phyloP scores from a whole-genome alignment of 2,329 filamentous ascomycete genomes.

The Fusarium marasasianum region DNA sequence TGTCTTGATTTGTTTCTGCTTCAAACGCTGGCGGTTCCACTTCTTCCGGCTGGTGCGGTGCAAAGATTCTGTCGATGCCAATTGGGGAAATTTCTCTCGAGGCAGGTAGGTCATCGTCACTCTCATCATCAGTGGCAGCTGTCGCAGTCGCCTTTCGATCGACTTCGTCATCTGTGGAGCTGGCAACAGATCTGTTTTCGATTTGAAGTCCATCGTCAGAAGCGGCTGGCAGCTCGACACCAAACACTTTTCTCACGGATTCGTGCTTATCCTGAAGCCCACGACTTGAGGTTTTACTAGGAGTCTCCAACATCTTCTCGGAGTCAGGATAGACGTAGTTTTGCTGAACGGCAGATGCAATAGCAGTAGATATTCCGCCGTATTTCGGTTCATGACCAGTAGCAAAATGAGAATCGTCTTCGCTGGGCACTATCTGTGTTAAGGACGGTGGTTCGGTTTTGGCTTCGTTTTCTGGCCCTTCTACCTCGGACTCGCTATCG shows the following conservation, averaged over 20 bases:
- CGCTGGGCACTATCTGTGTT: neutral
- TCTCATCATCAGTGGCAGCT: constrained; percentile 14
- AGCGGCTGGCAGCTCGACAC: neutral
- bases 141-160: neutral
- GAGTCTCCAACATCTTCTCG: neutral
- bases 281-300: neutral
- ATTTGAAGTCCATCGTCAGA: neutral
- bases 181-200: neutral
- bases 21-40: neutral
- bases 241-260: neutral
- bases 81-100: constrained; percentile 12
- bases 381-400: neutral
- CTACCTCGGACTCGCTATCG: constrained; percentile 13
- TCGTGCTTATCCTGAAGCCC: neutral
- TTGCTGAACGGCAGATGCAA: neutral
- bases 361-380: neutral
- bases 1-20: neutral
- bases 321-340: neutral
- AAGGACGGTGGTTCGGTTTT: neutral
- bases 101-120: constrained; percentile 6
- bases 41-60: neutral
- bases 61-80: constrained; percentile 6
- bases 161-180: neutral
- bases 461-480: neutral
- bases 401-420: neutral